A percentile compares a stretch with the other conserved stretches of the same genome.
phyloP scores from a whole-genome alignment of 2,329 filamentous ascomycete species.

The Thermothelomyces thermophilus region DNA sequence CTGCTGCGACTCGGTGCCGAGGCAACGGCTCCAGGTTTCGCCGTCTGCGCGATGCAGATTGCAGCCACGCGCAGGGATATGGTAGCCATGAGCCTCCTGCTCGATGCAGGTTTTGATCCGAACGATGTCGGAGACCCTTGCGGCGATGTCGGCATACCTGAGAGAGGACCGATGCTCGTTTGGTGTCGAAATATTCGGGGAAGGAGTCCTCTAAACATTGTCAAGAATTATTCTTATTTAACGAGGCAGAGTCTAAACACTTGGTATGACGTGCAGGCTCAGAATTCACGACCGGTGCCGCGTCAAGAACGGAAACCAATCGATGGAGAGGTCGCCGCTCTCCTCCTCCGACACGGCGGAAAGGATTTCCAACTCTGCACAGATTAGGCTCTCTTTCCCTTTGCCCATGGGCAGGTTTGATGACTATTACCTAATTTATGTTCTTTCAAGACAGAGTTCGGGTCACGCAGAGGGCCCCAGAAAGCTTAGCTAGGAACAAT shows the following conservation, averaged over 20 bases:
- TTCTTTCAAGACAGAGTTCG: too few relatives aligned
- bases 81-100: not conserved
- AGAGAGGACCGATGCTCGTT: not conserved
- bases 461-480: too few relatives aligned
- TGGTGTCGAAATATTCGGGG: not conserved
- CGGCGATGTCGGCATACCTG: constrained; percentile 4
- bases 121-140: constrained; percentile 5
- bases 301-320: not conserved
- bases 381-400: too few relatives aligned
- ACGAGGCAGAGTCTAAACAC: too few relatives aligned
- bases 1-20: not conserved
- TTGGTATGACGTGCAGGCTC: too few relatives aligned
- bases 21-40: not conserved
- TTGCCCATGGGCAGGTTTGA: too few relatives aligned
- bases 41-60: not conserved
- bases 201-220: not conserved
- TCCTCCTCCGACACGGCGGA: not conserved
- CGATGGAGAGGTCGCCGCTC: not conserved
- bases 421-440: too few relatives aligned
- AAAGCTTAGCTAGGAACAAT: too few relatives aligned
- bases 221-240: not conserved
- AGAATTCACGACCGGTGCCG: not conserved
- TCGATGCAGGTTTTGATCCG: constrained; percentile 11
- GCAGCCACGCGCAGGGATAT: not conserved
- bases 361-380: not conserved